Evolutionary conservation across 352 stramenopile genomes (phyloP), one percentile per base, ranked within the genome.

Genomic region (Phytophthora pistaciae): DNA sequence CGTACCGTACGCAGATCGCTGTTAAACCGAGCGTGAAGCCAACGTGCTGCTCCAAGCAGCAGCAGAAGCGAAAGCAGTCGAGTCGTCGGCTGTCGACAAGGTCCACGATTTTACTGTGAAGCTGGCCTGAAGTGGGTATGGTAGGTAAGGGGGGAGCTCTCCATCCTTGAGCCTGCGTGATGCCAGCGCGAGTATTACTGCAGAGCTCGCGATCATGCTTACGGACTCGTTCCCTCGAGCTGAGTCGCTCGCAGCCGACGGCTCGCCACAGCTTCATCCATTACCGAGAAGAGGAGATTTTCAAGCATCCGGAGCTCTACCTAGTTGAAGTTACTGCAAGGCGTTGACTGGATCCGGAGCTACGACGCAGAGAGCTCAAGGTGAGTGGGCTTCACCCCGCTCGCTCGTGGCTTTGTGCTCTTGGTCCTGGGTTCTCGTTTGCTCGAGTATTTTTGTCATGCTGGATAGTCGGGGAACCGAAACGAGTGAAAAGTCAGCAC

Each of bases 381-480:
- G 10, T 42, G 36, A 13, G 16, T 42, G 36, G 36, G 16, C 42
- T 49, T 6, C 42, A 49, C 42, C 42, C 42, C 6, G 16, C 33
- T 14, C 33, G 33, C 11, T 23, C 42, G 42, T 49, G 42, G 42
- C 42, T 49, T 49, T 49, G 42, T 49, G 42, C 42, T 49, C 42
- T 18, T 49, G 42, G 42, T 44, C 38, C 38, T 44, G 38, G 14
- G 38, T 10, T 13, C 14, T 13, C 38, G 25, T 29, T 44, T 56
- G 48, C 27, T 60, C 21, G 29, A 36, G 60, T 59, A 66, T 66
- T 66, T 59, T 66, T 40, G 60, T 48, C 40, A 20, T 48, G 11
- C 13, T 46, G 40, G 40, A 44, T 44, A 44, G 38, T 44, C 14
- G 38, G 29, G 42, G 42, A 49, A 23, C 42, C 18, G 14, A 20